Evolutionary conservation across 73 alveolate species (phyloP), one percentile per base, ranked within the genome.

Genomic region (Symbiodinium natans): DNA sequence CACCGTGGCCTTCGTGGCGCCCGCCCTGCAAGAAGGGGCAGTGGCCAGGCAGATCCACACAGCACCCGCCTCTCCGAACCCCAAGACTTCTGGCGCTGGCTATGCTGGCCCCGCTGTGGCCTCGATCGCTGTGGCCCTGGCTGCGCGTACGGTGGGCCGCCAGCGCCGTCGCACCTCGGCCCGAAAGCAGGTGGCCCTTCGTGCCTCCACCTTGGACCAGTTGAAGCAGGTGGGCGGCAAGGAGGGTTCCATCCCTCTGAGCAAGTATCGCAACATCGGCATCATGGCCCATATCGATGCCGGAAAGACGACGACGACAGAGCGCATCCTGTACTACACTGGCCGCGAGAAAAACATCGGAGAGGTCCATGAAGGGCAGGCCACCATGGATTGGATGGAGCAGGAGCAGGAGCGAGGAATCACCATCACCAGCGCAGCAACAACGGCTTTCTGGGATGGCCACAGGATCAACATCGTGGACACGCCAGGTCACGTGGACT

Each of bases 401-500:
- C 99, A 93, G 89, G 99, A 99, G 93, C 99, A 99, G 87, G 99
- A 99, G 93, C 99, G 99, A 31, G 99, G 99, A n/a, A 99, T 99
- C 87, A 99, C 99, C 63, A 99, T 99, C 93, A 92, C 99, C 82
- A 99, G 59, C 59, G 59, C 59, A 46, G 95, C 95, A 82, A 87
- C 95, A 63, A 87, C 95, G 71, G 95, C 95, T 56, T 88, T 88
- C 86, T 88, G 95, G 95, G 71, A 88, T 41, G 86, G 71, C 29
- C 95, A 88, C 71, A 85, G 95, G 21, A 93, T 99, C 75, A 99
- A 99, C 99, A 99, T 99, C 46, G 99, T 99, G 88, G 99, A 99
- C 99, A 99, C 99, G 6, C 99, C 99, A 74, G 99, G 99, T 80
- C 99, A 99, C 99, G 99, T 99, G 73, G 99, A 99, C 99, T 99